Evolutionary conservation across 106 monocot species (phyloP).

Genomic region (Dendrobium catenatum): DNA sequence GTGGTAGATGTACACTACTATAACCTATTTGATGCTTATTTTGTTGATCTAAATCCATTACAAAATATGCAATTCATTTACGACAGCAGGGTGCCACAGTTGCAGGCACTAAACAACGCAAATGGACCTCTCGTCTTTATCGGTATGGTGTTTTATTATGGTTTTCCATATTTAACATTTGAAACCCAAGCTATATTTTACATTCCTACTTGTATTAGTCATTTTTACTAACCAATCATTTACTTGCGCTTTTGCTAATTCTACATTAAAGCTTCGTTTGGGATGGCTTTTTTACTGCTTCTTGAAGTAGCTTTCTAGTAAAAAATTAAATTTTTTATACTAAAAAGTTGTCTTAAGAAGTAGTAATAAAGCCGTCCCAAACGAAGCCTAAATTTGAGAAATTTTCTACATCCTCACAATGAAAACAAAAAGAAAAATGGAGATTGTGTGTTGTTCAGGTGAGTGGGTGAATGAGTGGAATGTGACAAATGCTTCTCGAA

Average conservation of each 20-base stretch:
- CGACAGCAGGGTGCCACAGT: conserved; percentile 46
- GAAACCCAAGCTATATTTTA: background rate
- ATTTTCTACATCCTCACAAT: background rate
- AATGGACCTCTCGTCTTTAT: conserved; percentile 66
- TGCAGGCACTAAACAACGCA: conserved; percentile 43
- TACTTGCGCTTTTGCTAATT: background rate
- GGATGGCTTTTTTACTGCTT: too few relatives aligned
- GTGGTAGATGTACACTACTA: conserved; percentile 87
- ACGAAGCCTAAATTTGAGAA: background rate
- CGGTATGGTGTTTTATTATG: conserved; percentile 30
- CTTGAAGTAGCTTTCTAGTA: too few relatives aligned
- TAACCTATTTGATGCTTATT: conserved; percentile 69
- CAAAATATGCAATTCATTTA: conserved; percentile 70
- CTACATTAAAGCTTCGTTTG: too few relatives aligned
- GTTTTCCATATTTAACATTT: background rate
- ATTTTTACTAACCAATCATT: background rate
- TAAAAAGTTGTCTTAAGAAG: too few relatives aligned
- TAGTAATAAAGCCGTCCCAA: too few relatives aligned
- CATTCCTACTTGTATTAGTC: background rate
- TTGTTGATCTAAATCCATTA: conserved; percentile 27
- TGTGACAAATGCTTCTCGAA: conserved; percentile 45
- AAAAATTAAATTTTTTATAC: too few relatives aligned
- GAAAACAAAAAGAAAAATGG: background rate
- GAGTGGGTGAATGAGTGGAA: conserved; percentile 86
- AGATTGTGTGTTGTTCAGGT: conserved; percentile 30